Evolutionary conservation across 306 rosid genomes (phyloP), one percentile per base, ranked within the genome.

Genomic region (Betula pendula): DNA sequence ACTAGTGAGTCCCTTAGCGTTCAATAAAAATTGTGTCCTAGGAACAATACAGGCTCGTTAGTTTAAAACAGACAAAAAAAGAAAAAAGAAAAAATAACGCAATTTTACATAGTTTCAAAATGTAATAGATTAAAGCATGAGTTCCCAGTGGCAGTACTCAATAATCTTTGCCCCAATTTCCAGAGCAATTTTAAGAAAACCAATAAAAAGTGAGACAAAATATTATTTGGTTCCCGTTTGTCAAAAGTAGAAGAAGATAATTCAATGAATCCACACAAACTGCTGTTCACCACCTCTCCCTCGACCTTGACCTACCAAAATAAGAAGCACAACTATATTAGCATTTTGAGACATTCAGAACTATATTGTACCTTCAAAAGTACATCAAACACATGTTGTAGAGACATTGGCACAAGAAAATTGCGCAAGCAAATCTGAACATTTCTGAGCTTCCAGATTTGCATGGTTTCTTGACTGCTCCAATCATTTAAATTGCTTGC

Each of bases 271-370:
- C 76, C 86, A 53, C 51, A 51, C 53, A 59, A 79, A 38, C 63
- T 22, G 69, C 49, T 55, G 59, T 70, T 86, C 89, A 88, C 92
- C 92, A 88, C 73, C 75, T 81, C 53, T 88, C 90, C 80, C 86
- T 85, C 62, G 88, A 81, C 58, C 84, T 81, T 27, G 86, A 40
- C 85, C 92, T 88, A 88, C 55, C 35, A 81, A 79, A 27, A 75
- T 4, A 48, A 73, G 68, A 48, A 75, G 52, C 53, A 59, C 79
- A 50, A 22, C 40, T 53, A 17, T 51, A 76, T 5, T 60, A 24
- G 75, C 52, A 73, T 47, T 48, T 73, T 11, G 44, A 55, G 55
- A 48, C 71, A 70, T 79, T 65, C 45, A 66, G 2, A 27, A 68
- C 43, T 53, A 59, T 47, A 25, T 8, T 42, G 17, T 42, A 25